Base-by-base conservation (phyloP, 371 early-diverging fungal species). In the Dentiscutata heterogama region DNA sequence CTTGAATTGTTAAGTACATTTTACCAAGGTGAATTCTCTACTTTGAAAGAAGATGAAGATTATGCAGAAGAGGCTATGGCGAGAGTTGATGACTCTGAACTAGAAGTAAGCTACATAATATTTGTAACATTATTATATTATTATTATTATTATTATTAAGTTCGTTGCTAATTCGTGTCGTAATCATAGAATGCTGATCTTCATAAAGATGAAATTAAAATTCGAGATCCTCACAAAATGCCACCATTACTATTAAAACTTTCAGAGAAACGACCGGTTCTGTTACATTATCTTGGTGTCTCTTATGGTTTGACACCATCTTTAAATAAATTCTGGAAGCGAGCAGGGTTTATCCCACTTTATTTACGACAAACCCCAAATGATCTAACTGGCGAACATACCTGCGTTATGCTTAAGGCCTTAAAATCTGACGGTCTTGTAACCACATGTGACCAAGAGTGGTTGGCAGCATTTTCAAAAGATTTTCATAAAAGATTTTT, bases 321-420 rank as follows among this genome's bases (percentile, higher is more conserved):
- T 42, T 92, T 99, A 46, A 94, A 97, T 88, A 95, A 95, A 87
- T 99, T 99, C 89, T 99, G 99, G 99, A 96, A 96, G 84, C 94
- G 96, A 81, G 86, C 93, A 22, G 96, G 95, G 2, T 99, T 95
- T 87, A 89, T 91, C 13, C 99, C 99, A 6, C 94, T 99, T 39
- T 99, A 99, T 84, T 86, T 99, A 80, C 96, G 99, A 74, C 99
- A 99, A 85, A 98, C 98, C 10, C 86, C 95, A 71, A 99, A 98
- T 84, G 98, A 98, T 25, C 88, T 98, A 63, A 99, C 99, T 2
- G 99, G 99, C 73, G 99, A 99, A 84, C 96, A 99, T 85, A 95
- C 99, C 0, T 95, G 96, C 83, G 97, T 99, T 29, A 97, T 99
- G 97, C 90, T 99, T 74, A 95, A 93, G 82, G 92, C 93, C 0